Evolutionary conservation across 2,329 filamentous ascomycete genomes (phyloP), one percentile per base, ranked within the genome.

Genomic region (Calonectria montana): DNA sequence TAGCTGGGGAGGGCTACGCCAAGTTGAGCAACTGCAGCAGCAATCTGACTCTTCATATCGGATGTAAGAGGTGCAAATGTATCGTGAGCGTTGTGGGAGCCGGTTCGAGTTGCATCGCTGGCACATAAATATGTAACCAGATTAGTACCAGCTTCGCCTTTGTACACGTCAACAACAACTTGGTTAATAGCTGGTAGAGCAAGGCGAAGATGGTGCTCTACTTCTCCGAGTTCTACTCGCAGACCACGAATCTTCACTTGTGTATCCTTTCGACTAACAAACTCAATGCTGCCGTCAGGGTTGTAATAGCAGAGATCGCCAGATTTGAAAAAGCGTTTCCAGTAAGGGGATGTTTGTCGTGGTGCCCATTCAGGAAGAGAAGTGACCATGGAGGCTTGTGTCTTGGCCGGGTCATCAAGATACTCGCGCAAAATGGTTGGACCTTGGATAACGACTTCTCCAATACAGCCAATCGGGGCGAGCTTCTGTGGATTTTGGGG

Each of bases 231-330:
- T 78, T 87, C 90, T 66, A 89, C 82, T 62, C 88, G 78, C 55
- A 86, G 89, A 45, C 91, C 90, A 21, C 85, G 83, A 12, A 91
- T 79, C 74, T 91, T 91, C 45, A 91, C 84, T 76, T 91, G 89
- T 0, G 82, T 83, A 73, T 91, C 89, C 73, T 88, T 88, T 31
- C 89, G 82, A 37, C 87, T 88, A 41, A 88, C 74, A 63, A 83
- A 87, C 0, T 79, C 73, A 10, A 88, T 77, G 18, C 70, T 74
- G 4, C 84, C 84, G 63, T 87, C 78, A 0, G 66, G 37, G 27
- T 80, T 70, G 27, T 82, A 81, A 16, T 73, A 70, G 13, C 76
- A 71, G 1, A 79, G 53, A 48, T 80, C 79, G 1, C 79, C 78
- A 0, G 79, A 78, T 48, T 76, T 75, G 31, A 77, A 79, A 4